phyloP scores from a whole-genome alignment of 768 basidiomycete species.

The Kwoniella dejecticola region DNA sequence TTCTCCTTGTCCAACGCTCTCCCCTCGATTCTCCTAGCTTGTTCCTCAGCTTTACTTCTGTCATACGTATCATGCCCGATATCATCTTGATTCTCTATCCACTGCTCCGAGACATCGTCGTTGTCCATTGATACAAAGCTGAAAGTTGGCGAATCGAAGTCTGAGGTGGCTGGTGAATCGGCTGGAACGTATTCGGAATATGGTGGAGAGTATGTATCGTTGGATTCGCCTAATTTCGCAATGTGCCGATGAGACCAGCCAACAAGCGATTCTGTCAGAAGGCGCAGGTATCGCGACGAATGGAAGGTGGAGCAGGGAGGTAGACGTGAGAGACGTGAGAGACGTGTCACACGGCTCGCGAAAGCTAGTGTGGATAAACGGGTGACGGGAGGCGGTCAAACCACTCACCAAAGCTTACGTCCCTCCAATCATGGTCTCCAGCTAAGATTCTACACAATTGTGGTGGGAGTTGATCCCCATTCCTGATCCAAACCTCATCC shows the following conservation, averaged over 20 bases:
- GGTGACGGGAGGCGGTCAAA: background rate
- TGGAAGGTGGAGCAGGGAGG: too few species aligned
- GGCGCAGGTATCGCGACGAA: too few species aligned
- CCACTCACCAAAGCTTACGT: slow-evolving; percentile 27
- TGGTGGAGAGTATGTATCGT: slow-evolving; percentile 7
- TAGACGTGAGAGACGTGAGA: too few species aligned
- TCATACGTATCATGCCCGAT: slow-evolving; percentile 20
- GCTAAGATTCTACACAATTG: slow-evolving; percentile 43
- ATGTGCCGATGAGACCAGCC: background rate
- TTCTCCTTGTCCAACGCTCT: background rate
- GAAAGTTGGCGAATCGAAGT: slow-evolving; percentile 18
- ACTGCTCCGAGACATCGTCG: slow-evolving; percentile 7
- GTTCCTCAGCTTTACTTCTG: slow-evolving; percentile 25
- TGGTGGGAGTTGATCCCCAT: slow-evolving; percentile 40
- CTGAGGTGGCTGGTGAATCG: slow-evolving; percentile 14
- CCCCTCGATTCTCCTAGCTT: slow-evolving; percentile 17
- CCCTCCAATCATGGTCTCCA: slow-evolving; percentile 37
- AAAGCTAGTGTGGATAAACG: background rate
- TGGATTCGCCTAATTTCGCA: background rate
- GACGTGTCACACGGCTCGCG: too few species aligned
- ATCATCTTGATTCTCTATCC: background rate
- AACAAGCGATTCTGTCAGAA: too few species aligned
- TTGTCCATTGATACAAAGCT: slow-evolving; percentile 14
- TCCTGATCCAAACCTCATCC: slow-evolving; percentile 40
- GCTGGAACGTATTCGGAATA: slow-evolving; percentile 1